Evolutionary conservation across 2,329 filamentous ascomycete species (phyloP), one percentile per base, ranked within the genome.

Genomic region (Hypoxylon sp.): DNA sequence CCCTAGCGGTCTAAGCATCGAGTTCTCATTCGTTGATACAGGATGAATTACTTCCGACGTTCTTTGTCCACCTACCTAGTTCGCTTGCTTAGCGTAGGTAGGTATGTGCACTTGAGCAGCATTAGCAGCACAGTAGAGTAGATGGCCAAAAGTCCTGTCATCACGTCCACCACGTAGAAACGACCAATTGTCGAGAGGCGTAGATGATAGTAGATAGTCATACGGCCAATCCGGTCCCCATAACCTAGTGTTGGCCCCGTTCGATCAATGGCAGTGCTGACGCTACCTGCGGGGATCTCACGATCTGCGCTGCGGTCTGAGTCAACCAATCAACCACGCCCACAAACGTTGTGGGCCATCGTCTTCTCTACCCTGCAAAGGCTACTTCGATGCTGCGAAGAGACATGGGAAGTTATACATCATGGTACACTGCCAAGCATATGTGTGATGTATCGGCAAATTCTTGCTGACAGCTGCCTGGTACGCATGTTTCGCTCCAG

Each of bases 281-380:
- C 40, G n/a, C n/a, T n/a, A n/a, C n/a, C n/a, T n/a, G n/a, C n/a
- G n/a, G n/a, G n/a, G n/a, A n/a, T n/a, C n/a, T n/a, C n/a, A n/a
- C n/a, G n/a, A n/a, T n/a, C n/a, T n/a, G n/a, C n/a, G n/a, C n/a
- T 48, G 38, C 51, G 45, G 51, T 34, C 35, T 50, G 51, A 38
- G 21, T 42, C 41, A 55, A 46, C 46, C 51, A 50, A 55, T 55
- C 20, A 46, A n/a, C 21, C 7, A 3, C 12, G 26, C 11, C 27
- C 19, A 17, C 16, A 29, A 11, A 8, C 8, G 8, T 13, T 8
- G 25, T 37, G 23, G 35, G 19, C 23, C 29, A 8, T 25, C 9
- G n/a, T n/a, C 16, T n/a, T n/a, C 17, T 30, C 21, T 34, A 27
- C 9, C 21, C 35, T 34, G 29, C 48, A n/a, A 38, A 30, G 37